Conservation (phyloP, 805 yeast species). For the Starmerella scarabaei region DNA sequence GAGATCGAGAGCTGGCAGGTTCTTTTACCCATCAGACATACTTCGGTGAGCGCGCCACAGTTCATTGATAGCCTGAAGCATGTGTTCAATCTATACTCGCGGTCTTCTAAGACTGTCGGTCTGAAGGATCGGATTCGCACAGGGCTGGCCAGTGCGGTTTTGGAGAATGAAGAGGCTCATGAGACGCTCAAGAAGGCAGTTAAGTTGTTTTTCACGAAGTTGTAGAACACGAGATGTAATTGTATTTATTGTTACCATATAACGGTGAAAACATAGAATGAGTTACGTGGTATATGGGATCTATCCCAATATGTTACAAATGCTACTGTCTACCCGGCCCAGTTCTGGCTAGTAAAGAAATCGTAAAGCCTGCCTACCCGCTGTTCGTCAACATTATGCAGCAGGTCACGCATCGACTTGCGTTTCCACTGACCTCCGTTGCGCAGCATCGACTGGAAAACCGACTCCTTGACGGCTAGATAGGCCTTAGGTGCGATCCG, state of each 20-base stretch:
- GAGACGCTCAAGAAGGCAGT: conserved; percentile 19
- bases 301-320: background rate
- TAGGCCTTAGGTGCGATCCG: conserved; percentile 88
- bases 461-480: conserved; percentile 75
- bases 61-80: conserved; percentile 53
- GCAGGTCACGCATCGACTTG: conserved; percentile 63
- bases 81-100: conserved; percentile 53
- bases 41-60: conserved; percentile 29
- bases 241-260: too few relatives aligned
- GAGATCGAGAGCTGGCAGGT: conserved; percentile 40
- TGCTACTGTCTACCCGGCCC: conserved; percentile 35
- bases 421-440: conserved; percentile 75
- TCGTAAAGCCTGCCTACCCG: conserved; percentile 84
- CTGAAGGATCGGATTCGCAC: conserved; percentile 22
- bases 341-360: conserved; percentile 81
- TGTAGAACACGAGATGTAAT: conserved; percentile 5
- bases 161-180: conserved; percentile 18
- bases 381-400: conserved; percentile 69
- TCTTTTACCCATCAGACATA: conserved; percentile 52
- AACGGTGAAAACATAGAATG: too few relatives aligned
- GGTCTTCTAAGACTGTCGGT: conserved; percentile 14
- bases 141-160: conserved; percentile 18
- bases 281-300: background rate
- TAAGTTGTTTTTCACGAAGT: conserved; percentile 16
- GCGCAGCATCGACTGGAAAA: conserved; percentile 75